These are phyloP conservation scores for Mortierella sp. DNA, from an alignment of 371 early-diverging fungal species.

Conservation along the genomic window DNA sequence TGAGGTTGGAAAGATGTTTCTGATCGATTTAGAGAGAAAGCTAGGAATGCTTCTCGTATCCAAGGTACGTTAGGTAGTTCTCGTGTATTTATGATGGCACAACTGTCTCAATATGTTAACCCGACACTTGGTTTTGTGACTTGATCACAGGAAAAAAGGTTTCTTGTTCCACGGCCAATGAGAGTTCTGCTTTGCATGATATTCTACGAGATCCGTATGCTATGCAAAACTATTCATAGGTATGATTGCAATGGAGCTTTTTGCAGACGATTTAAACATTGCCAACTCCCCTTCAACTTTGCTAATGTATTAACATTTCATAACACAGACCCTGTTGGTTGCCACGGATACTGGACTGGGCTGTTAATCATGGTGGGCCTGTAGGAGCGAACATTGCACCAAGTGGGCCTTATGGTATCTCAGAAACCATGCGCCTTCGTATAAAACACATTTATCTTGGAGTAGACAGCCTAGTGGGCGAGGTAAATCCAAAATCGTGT, in stretches of 20 bases:
- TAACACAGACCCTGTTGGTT: conserved; percentile 68
- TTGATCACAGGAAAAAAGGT: conserved; percentile 59
- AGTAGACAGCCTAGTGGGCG: conserved; percentile 36
- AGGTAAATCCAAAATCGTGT: conserved; percentile 26
- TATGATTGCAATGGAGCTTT: conserved; percentile 11
- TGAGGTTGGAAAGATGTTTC: conserved; percentile 73
- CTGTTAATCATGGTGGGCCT: conserved; percentile 19
- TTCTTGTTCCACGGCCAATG: conserved; percentile 66
- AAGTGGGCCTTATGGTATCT: conserved; percentile 25
- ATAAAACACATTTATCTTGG: conserved; percentile 53
- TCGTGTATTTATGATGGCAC: not conserved
- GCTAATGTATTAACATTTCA: not conserved
- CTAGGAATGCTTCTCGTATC: conserved; percentile 68
- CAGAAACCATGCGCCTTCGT: conserved; percentile 52
- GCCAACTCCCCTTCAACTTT: not conserved
- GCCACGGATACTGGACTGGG: conserved; percentile 69
- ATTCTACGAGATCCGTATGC: conserved; percentile 69
- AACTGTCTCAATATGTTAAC: not conserved
- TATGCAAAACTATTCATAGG: conserved; percentile 72
- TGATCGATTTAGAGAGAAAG: conserved; percentile 73
- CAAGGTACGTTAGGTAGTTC: conserved; percentile 47
- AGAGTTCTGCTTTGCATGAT: conserved; percentile 68
- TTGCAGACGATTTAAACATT: not conserved
- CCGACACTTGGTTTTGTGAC: not conserved
- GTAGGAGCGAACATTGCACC: conserved; percentile 15